phyloP scores from a whole-genome alignment of 352 stramenopile species.

The Phytophthora chlamydospora region DNA sequence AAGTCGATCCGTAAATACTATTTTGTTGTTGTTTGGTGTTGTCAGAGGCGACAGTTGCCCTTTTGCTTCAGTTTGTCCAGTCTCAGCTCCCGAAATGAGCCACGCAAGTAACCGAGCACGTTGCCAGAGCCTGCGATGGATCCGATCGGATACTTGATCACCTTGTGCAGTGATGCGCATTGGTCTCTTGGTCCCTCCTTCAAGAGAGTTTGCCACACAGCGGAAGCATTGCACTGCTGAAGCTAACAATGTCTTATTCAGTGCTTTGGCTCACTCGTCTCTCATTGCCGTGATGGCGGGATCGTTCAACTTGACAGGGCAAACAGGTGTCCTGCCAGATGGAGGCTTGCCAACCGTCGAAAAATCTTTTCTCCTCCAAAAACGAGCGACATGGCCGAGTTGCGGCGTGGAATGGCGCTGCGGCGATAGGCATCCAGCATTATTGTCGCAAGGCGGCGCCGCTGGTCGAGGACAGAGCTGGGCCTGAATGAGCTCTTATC shows the following conservation, averaged over 20 bases:
- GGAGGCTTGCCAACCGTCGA: neutral
- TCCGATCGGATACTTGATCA: neutral
- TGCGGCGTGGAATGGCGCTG: conserved; percentile 22
- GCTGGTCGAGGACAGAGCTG: conserved; percentile 10
- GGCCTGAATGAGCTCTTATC: conserved; percentile 12
- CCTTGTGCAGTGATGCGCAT: no score
- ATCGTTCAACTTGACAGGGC: no score
- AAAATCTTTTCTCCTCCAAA: conserved; percentile 15
- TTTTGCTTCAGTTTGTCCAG: conserved; percentile 4
- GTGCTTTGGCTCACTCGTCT: neutral
- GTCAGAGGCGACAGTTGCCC: neutral
- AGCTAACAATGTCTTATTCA: neutral
- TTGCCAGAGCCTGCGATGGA: conserved; percentile 6
- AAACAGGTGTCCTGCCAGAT: no score
- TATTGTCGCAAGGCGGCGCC: conserved; percentile 11
- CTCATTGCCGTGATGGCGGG: no score
- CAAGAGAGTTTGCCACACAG: no score
- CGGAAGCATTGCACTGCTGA: no score
- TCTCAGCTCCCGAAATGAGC: conserved; percentile 2
- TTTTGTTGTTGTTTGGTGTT: conserved; percentile 19
- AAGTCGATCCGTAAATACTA: conserved; percentile 18
- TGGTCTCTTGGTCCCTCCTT: no score
- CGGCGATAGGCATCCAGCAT: conserved; percentile 9
- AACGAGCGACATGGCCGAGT: conserved; percentile 6
- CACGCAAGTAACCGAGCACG: conserved; percentile 11